Percentiles rank a stretch among this genome's conserved stretches.
Evolutionary conservation across 352 stramenopile genomes (phyloP).

Genomic region (Pythium folliculosum): DNA sequence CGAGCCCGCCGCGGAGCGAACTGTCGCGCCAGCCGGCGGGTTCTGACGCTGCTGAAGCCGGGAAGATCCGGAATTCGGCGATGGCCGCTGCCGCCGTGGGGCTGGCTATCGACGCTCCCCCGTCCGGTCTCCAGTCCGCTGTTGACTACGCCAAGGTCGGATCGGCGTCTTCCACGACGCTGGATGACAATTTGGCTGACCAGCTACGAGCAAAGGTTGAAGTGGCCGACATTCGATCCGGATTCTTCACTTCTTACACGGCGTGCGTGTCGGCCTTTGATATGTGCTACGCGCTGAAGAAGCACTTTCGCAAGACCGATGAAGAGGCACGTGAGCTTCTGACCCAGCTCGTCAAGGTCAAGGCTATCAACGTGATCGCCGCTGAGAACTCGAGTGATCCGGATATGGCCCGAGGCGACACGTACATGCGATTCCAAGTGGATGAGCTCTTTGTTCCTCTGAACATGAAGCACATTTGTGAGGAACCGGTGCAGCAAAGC

Average conservation of each 20-base stretch:
- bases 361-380: slow-evolving; percentile 57
- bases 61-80: slow-evolving; percentile 55
- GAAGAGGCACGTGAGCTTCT: slow-evolving; percentile 49
- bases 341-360: slow-evolving; percentile 41
- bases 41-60: slow-evolving; percentile 17
- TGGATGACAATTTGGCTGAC: slow-evolving; percentile 69
- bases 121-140: slow-evolving; percentile 33
- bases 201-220: slow-evolving; percentile 58
- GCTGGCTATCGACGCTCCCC: slow-evolving; percentile 34
- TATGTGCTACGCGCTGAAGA: slow-evolving; percentile 52
- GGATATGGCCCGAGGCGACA: slow-evolving; percentile 48
- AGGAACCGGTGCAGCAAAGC: slow-evolving; percentile 40
- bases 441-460: slow-evolving; percentile 80
- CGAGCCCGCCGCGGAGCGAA: slow-evolving; percentile 16
- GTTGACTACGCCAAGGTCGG: slow-evolving; percentile 40
- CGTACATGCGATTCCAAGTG: slow-evolving; percentile 83
- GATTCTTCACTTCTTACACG: slow-evolving; percentile 75
- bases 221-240: slow-evolving; percentile 61
- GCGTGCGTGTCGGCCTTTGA: slow-evolving; percentile 56
- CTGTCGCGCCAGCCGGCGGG: slow-evolving; percentile 8
- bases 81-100: slow-evolving; percentile 51
- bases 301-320: slow-evolving; percentile 57
- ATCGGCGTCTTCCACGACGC: slow-evolving; percentile 34
- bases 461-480: slow-evolving; percentile 80
- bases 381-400: slow-evolving; percentile 51